These are phyloP conservation scores for Xanthoconium stramineum DNA, from an alignment of 768 basidiomycete species.

Conservation along the genomic window DNA sequence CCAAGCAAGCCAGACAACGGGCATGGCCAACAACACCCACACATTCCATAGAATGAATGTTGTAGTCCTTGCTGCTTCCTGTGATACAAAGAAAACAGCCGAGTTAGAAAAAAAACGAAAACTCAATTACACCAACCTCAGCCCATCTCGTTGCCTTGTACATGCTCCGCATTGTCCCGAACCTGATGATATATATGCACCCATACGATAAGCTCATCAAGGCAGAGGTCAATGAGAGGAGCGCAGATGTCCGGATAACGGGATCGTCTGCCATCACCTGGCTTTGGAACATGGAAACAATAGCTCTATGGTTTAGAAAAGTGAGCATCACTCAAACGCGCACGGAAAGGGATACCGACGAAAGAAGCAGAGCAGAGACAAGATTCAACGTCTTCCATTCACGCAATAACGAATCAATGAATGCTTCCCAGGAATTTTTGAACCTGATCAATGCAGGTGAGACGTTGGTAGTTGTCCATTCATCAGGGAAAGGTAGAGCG, in stretches of 20 bases:
- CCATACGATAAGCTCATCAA: slow-evolving; percentile 72
- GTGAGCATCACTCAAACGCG: background rate
- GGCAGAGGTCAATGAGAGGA: slow-evolving; percentile 63
- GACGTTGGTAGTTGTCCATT: slow-evolving; percentile 48
- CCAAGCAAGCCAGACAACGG: slow-evolving; percentile 72
- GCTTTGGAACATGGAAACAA: slow-evolving; percentile 66
- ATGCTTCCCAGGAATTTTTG: slow-evolving; percentile 63
- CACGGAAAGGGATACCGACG: slow-evolving; percentile 33
- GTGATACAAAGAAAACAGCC: background rate
- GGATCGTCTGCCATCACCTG: slow-evolving; percentile 52
- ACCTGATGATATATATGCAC: slow-evolving; percentile 69
- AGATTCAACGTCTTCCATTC: slow-evolving; percentile 80
- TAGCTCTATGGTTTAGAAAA: slow-evolving; percentile 42
- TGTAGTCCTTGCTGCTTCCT: slow-evolving; percentile 58
- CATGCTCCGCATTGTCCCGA: slow-evolving; percentile 71
- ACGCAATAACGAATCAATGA: slow-evolving; percentile 63
- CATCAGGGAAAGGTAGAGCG: slow-evolving; percentile 48
- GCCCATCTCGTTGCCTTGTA: slow-evolving; percentile 70
- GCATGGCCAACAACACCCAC: slow-evolving; percentile 66
- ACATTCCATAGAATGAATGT: slow-evolving; percentile 60
- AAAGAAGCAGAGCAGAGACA: slow-evolving; percentile 60
- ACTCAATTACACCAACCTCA: slow-evolving; percentile 41
- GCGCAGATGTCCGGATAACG: slow-evolving; percentile 56
- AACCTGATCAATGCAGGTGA: slow-evolving; percentile 66
- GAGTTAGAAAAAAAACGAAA: background rate